Evolutionary conservation across 164 flowering plant species (phyloP).

Genomic region (Buxus sempervirens): DNA sequence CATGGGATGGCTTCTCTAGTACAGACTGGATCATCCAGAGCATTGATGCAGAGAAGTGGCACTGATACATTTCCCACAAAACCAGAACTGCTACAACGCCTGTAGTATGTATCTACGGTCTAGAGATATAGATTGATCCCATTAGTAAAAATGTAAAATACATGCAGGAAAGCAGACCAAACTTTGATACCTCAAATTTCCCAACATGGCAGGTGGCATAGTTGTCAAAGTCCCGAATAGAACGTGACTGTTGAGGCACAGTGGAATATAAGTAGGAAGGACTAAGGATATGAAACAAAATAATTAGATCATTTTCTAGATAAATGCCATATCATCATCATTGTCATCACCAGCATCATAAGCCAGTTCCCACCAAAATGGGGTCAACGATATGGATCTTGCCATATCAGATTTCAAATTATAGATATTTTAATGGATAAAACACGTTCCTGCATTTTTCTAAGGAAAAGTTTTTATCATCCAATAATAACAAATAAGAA

Average conservation of each 20-base stretch:
- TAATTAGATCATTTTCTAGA: neutral
- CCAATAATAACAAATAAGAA: too few relatives aligned
- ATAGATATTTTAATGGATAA: neutral
- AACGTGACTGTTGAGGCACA: slow-evolving; percentile 58
- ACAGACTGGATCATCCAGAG: slow-evolving; percentile 96
- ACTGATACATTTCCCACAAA: slow-evolving; percentile 68
- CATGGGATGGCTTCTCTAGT: slow-evolving; percentile 95
- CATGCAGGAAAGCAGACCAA: neutral
- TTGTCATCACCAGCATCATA: too few relatives aligned
- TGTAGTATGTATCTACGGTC: slow-evolving; percentile 93
- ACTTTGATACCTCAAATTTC: slow-evolving; percentile 71
- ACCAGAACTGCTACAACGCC: slow-evolving; percentile 71
- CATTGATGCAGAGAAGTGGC: slow-evolving; percentile 89
- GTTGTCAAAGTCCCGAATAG: slow-evolving; percentile 85
- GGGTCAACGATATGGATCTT: too few relatives aligned
- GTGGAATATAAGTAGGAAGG: too few relatives aligned
- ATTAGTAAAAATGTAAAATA: slow-evolving; percentile 11
- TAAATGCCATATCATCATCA: too few relatives aligned
- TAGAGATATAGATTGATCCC: slow-evolving; percentile 26
- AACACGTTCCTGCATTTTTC: neutral
- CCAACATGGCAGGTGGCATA: slow-evolving; percentile 84
- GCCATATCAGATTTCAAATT: too few relatives aligned
- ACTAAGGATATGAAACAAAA: neutral
- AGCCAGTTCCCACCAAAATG: too few relatives aligned
- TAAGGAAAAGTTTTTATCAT: neutral